Conservation (phyloP, 805 yeast species). For the Torulaspora franciscae region DNA sequence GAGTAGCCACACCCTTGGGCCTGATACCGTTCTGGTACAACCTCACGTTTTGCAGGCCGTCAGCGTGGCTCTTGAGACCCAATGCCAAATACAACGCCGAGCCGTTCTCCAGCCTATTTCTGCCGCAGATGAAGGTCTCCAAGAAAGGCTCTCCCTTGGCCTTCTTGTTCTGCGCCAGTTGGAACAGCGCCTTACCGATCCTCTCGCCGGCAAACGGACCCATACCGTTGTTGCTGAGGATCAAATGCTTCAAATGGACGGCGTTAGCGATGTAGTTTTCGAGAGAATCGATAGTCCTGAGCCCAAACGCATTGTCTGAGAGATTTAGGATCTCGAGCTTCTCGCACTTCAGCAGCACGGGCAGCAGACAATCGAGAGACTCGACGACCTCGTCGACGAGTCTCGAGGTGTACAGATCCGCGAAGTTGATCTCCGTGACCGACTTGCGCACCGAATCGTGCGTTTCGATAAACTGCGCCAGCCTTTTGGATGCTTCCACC, state of each 20-base stretch:
- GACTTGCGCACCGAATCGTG: slow-evolving; percentile 39
- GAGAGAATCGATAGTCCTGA: slow-evolving; percentile 87
- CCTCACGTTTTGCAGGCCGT: slow-evolving; percentile 60
- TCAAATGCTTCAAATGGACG: slow-evolving; percentile 74
- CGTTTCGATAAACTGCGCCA: slow-evolving; percentile 51
- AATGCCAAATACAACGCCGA: slow-evolving; percentile 79
- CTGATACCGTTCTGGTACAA: slow-evolving; percentile 96
- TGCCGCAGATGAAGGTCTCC: slow-evolving; percentile 90
- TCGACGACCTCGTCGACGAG: slow-evolving; percentile 91
- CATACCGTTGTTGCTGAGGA: slow-evolving; percentile 91
- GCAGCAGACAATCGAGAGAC: slow-evolving; percentile 66
- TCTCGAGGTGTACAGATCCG: slow-evolving; percentile 93
- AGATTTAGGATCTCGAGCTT: slow-evolving; percentile 70
- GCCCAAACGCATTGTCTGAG: slow-evolving; percentile 95
- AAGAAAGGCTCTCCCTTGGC: slow-evolving; percentile 45
- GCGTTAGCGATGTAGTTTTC: slow-evolving; percentile 74
- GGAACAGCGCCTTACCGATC: slow-evolving; percentile 79
- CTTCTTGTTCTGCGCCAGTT: slow-evolving; percentile 61
- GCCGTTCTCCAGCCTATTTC: slow-evolving; percentile 95
- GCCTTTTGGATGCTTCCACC: slow-evolving; percentile 72
- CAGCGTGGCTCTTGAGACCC: slow-evolving; percentile 75
- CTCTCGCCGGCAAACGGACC: slow-evolving; percentile 97
- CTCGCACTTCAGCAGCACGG: slow-evolving; percentile 64
- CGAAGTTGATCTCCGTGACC: slow-evolving; percentile 68
- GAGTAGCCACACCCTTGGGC: slow-evolving; percentile 79